Conservation (phyloP, 1,284 basidiomycete species). For the Schizophyllum amplum region DNA sequence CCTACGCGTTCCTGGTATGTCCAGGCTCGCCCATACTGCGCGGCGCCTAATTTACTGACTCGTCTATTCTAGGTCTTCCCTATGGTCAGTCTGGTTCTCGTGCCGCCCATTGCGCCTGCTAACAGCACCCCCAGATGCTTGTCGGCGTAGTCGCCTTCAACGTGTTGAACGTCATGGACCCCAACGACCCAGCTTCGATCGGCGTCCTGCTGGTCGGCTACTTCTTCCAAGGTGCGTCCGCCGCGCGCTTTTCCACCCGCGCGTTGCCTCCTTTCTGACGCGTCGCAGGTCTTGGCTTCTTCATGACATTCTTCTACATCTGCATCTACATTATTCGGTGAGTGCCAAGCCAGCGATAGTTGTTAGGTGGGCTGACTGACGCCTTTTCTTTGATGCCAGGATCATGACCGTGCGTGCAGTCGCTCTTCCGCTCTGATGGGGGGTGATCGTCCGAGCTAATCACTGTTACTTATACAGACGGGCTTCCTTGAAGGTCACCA, state of each 20-base stretch:
- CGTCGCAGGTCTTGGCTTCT: conserved; percentile 36
- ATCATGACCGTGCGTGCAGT: conserved; percentile 30
- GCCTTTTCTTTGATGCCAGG: conserved; percentile 15
- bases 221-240: conserved; percentile 36
- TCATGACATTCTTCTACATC: conserved; percentile 44
- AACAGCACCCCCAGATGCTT: conserved; percentile 29
- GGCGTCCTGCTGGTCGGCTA: conserved; percentile 37
- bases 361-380: conserved; percentile 3
- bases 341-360: conserved; percentile 9
- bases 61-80: conserved; percentile 30
- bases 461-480: conserved; percentile 23
- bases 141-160: conserved; percentile 42
- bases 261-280: conserved; percentile 2
- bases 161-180: conserved; percentile 30
- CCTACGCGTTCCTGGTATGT: conserved; percentile 38
- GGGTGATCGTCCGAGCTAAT: neutral
- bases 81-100: conserved; percentile 22
- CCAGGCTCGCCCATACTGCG: neutral
- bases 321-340: conserved; percentile 41
- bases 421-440: no score
- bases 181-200: conserved; percentile 26
- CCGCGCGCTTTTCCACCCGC: neutral
- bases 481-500: conserved; percentile 42
- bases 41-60: neutral
- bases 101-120: conserved; percentile 3